Conservation (phyloP, 2,329 filamentous ascomycete species). For the Paecilomyces dactylethromorphus region DNA sequence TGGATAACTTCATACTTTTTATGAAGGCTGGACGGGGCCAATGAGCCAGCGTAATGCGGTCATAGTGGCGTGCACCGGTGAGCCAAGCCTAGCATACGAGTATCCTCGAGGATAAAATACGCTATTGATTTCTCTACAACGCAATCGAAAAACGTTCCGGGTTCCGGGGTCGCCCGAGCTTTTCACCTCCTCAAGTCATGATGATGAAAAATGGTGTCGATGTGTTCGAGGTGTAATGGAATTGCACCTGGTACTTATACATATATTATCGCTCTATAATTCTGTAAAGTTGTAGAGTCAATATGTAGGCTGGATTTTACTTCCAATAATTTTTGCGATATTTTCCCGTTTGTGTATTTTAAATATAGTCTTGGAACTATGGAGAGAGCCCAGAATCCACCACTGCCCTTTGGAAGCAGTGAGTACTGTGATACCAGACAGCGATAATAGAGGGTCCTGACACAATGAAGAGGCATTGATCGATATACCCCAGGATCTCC, state of each 20-base stretch:
- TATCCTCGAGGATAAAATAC: background rate
- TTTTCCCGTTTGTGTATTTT: background rate
- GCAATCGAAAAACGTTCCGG: background rate
- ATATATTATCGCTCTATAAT: background rate
- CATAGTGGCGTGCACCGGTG: background rate
- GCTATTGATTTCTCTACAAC: background rate
- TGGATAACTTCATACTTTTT: background rate
- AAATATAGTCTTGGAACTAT: background rate
- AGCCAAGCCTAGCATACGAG: background rate
- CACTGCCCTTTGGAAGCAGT: slow-evolving; percentile 4
- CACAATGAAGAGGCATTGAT: slow-evolving; percentile 9
- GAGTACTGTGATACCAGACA: background rate
- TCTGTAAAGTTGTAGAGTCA: background rate
- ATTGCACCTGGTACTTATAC: background rate
- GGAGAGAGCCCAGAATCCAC: slow-evolving; percentile 1
- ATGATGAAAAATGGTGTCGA: background rate
- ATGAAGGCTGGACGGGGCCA: background rate
- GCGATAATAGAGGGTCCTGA: background rate
- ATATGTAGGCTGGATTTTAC: background rate
- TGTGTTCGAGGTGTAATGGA: background rate
- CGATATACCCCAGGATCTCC: slow-evolving; percentile 61
- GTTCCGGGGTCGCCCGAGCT: background rate
- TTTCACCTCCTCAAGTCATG: background rate
- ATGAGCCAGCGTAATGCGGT: background rate
- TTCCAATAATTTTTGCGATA: background rate